Evolutionary conservation across 106 monocot genomes (phyloP).

Genomic region (Xerophyta viscosa): DNA sequence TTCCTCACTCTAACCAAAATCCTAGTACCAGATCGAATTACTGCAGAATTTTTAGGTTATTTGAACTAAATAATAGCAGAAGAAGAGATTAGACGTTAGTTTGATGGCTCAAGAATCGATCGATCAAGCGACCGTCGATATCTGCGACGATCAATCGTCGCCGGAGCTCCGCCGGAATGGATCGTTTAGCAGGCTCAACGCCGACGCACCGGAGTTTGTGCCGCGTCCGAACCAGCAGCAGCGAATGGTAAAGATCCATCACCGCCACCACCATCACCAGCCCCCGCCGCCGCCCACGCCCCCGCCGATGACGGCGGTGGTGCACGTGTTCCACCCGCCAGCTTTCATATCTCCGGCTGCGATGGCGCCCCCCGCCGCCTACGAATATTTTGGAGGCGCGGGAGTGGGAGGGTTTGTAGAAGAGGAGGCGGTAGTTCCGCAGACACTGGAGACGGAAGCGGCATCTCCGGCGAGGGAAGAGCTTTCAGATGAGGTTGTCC

Average conservation of each 20-base stretch:
- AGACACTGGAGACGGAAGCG: constrained; percentile 13
- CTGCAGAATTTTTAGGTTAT: too few relatives aligned
- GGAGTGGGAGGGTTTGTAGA: constrained; percentile 19
- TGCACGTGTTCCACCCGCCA: constrained; percentile 23
- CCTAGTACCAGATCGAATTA: too few relatives aligned
- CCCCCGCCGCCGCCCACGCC: too few relatives aligned
- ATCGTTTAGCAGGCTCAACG: constrained; percentile 62
- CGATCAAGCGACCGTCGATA: too few relatives aligned
- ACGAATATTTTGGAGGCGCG: constrained; percentile 28
- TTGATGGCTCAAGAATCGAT: constrained; percentile 16
- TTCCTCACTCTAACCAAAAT: too few relatives aligned
- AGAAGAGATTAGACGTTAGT: too few relatives aligned
- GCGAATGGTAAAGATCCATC: constrained; percentile 32
- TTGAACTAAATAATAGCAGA: too few relatives aligned
- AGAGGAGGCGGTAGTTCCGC: constrained; percentile 8
- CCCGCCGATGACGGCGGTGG: too few relatives aligned
- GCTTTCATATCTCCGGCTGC: constrained; percentile 13
- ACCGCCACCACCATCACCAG: constrained; percentile 11
- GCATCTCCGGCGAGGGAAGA: constrained; percentile 20
- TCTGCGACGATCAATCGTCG: neutral
- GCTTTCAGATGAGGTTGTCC: constrained; percentile 45
- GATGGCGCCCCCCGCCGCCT: neutral
- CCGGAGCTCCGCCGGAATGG: constrained; percentile 24
- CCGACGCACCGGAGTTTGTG: constrained; percentile 66
- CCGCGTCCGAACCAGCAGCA: too few relatives aligned